Evolutionary conservation across 495 filamentous ascomycete genomes (phyloP).

Genomic region (Hypomontagnella submonticulosa): DNA sequence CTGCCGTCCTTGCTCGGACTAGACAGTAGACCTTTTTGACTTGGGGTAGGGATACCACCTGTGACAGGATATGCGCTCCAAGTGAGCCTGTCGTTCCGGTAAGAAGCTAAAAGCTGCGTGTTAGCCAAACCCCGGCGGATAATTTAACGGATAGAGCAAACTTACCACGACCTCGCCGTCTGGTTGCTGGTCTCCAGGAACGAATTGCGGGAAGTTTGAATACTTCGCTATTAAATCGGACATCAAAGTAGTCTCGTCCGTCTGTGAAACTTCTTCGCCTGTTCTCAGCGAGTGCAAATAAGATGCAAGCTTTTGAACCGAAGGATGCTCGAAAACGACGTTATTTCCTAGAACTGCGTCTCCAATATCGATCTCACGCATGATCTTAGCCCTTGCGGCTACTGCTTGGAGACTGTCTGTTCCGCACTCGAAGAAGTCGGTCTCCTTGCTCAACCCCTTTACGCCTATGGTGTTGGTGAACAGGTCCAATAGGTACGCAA

Average conservation of each 20-base stretch:
- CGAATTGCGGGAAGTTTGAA: constrained; percentile 43
- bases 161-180: constrained; percentile 44
- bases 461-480: constrained; percentile 36
- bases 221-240: constrained; percentile 52
- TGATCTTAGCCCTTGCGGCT: constrained; percentile 57
- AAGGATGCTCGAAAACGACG: constrained; percentile 60
- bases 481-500: constrained; percentile 53
- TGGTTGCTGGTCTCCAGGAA: constrained; percentile 13
- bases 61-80: constrained; percentile 65
- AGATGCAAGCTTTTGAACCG: constrained; percentile 50
- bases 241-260: constrained; percentile 51
- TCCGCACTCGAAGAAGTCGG: constrained; percentile 65
- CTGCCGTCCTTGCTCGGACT: constrained; percentile 51
- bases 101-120: constrained; percentile 50
- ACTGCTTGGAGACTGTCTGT: constrained; percentile 68
- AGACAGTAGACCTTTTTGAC: constrained; percentile 64
- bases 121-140: constrained; percentile 44
- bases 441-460: constrained; percentile 36
- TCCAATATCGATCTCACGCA: constrained; percentile 50
- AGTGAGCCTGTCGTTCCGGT: constrained; percentile 71
- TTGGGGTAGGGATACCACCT: constrained; percentile 48
- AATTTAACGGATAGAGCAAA: neutral
- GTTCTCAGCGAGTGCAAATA: constrained; percentile 49
- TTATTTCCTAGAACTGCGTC: constrained; percentile 56
- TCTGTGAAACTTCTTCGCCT: constrained; percentile 30